Percentiles rank a stretch among this genome's conserved stretches.
Conservation (phyloP, 2,329 filamentous ascomycete genomes). For the Whalleya microplaca region DNA sequence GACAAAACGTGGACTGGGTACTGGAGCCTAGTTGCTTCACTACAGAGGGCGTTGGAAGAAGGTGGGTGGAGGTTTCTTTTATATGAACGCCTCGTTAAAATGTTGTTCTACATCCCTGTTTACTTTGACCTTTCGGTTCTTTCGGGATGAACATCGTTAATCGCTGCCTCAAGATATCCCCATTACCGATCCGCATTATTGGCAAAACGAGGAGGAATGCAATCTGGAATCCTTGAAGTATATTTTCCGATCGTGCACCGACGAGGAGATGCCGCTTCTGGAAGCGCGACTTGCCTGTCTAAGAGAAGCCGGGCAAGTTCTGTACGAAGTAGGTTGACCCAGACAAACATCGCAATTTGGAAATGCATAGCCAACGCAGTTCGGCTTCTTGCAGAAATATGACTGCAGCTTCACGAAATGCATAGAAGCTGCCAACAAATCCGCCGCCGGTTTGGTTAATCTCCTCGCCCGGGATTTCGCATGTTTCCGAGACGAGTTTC, state of each 20-base stretch:
- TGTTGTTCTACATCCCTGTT: background rate
- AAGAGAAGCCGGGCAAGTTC: slow-evolving; percentile 78
- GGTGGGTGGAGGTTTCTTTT: slow-evolving; percentile 49
- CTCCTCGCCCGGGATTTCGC: slow-evolving; percentile 78
- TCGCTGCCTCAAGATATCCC: slow-evolving; percentile 65
- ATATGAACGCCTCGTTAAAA: background rate
- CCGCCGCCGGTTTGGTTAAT: slow-evolving; percentile 85
- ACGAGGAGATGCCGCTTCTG: slow-evolving; percentile 85
- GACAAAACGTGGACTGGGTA: slow-evolving; percentile 90
- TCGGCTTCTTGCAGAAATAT: slow-evolving; percentile 62
- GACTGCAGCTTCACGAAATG: slow-evolving; percentile 74
- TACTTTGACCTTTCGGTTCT: slow-evolving; percentile 3
- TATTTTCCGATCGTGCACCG: slow-evolving; percentile 84
- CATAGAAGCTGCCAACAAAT: slow-evolving; percentile 73
- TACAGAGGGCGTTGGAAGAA: slow-evolving; percentile 89
- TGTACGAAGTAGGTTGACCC: slow-evolving; percentile 67
- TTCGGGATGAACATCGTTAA: slow-evolving; percentile 28
- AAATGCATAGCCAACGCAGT: slow-evolving; percentile 29
- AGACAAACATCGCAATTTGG: slow-evolving; percentile 10
- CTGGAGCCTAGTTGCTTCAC: slow-evolving; percentile 85
- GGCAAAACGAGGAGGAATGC: slow-evolving; percentile 77
- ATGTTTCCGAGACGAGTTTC: slow-evolving; percentile 83
- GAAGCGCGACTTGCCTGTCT: slow-evolving; percentile 77
- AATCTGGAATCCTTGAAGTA: slow-evolving; percentile 73
- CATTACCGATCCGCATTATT: slow-evolving; percentile 87